phyloP scores from a whole-genome alignment of 176 grass and related monocot species.

The Musa troglodytarum region DNA sequence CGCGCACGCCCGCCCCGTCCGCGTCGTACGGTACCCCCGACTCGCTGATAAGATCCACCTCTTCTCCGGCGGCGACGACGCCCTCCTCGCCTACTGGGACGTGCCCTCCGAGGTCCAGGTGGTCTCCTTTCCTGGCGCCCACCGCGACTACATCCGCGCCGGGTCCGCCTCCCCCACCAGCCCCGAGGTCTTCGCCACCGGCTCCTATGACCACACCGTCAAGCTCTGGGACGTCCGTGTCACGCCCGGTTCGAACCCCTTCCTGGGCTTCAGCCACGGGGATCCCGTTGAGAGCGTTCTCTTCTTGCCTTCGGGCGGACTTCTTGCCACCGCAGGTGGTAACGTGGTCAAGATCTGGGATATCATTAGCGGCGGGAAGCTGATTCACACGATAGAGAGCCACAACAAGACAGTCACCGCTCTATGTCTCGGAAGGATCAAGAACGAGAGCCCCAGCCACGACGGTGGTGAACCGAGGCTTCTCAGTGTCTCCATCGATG shows the following conservation, averaged over 20 bases:
- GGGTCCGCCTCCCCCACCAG: constrained; percentile 51
- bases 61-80: constrained; percentile 48
- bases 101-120: constrained; percentile 57
- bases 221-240: constrained; percentile 83
- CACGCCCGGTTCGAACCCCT: constrained; percentile 3
- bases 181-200: constrained; percentile 59
- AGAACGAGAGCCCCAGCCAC: neutral
- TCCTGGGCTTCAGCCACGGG: constrained; percentile 51
- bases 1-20: constrained; percentile 50
- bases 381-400: constrained; percentile 64
- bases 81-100: constrained; percentile 75
- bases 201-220: constrained; percentile 69
- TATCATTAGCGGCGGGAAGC: constrained; percentile 59
- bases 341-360: constrained; percentile 91
- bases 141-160: constrained; percentile 84
- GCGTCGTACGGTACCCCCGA: constrained; percentile 20
- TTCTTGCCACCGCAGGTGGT: constrained; percentile 70
- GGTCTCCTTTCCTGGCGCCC: constrained; percentile 44
- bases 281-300: constrained; percentile 65
- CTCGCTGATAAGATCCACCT: neutral
- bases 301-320: constrained; percentile 74
- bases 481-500: constrained; percentile 82
- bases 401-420: constrained; percentile 83
- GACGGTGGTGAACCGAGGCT: constrained; percentile 44
- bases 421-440: constrained; percentile 38